Evolutionary conservation across 2,329 filamentous ascomycete genomes (phyloP).

Genomic region (Neurospora sp.): DNA sequence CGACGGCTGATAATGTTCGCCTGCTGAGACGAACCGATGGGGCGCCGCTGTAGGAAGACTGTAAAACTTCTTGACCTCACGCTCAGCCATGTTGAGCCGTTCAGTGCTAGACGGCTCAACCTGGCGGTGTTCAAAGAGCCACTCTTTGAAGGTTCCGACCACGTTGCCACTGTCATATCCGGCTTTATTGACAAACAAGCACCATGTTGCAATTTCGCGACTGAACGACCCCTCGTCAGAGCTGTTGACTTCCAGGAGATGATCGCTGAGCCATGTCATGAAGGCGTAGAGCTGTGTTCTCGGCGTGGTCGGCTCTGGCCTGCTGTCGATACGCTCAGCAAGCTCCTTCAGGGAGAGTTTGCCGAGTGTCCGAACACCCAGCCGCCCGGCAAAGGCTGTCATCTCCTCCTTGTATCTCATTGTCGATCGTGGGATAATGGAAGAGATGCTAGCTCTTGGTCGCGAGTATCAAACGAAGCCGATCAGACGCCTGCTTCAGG

Average conservation of each 20-base stretch:
- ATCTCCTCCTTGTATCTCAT: not conserved
- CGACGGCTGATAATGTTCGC: not conserved
- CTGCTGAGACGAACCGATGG: not conserved
- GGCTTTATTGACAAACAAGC: constrained; percentile 8
- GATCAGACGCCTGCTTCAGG: not conserved
- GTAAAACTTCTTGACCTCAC: constrained; percentile 2
- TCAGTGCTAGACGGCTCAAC: constrained; percentile 4
- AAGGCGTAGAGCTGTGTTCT: constrained; percentile 7
- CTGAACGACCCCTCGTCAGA: constrained; percentile 5
- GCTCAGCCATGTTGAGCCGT: constrained; percentile 5
- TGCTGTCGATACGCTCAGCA: not conserved
- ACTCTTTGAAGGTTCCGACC: constrained; percentile 10
- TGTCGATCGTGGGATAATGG: not conserved
- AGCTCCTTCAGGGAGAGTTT: constrained; percentile 7
- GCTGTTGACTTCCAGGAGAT: constrained; percentile 5
- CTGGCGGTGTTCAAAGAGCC: constrained; percentile 2
- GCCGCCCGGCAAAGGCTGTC: not conserved
- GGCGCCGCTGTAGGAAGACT: not conserved
- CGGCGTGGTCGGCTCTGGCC: not conserved
- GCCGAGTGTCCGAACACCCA: constrained; percentile 6
- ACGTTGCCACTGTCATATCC: constrained; percentile 10
- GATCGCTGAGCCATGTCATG: constrained; percentile 12
- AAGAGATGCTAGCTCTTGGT: not conserved
- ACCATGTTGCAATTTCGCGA: constrained; percentile 11
- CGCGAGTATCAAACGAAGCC: not conserved